Evolutionary conservation across 352 stramenopile genomes (phyloP).

Genomic region (Phytophthora colocasiae): DNA sequence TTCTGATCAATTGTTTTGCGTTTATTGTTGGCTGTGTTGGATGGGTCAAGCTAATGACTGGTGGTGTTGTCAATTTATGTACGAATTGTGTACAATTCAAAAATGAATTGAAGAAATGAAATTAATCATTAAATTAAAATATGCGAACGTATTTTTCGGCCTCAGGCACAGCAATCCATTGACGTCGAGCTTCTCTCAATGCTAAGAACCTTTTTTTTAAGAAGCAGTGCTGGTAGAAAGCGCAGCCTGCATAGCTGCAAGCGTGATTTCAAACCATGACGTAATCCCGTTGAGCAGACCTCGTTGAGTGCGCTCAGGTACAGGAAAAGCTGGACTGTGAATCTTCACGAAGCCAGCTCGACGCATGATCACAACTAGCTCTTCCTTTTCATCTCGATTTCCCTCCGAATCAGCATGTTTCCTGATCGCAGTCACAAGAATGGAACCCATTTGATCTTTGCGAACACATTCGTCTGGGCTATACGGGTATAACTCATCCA

Average conservation of each 20-base stretch:
- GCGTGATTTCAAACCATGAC: slow-evolving; percentile 20
- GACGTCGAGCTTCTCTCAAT: too few relatives aligned
- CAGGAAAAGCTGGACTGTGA: slow-evolving; percentile 7
- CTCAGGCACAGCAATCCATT: too few relatives aligned
- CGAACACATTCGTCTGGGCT: slow-evolving; percentile 20
- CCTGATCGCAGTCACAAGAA: slow-evolving; percentile 14
- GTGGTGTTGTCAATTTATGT: too few relatives aligned
- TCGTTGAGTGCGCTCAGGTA: slow-evolving; percentile 8
- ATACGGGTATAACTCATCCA: slow-evolving; percentile 29
- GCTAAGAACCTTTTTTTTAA: neutral
- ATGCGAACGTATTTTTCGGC: too few relatives aligned
- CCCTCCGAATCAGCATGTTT: neutral
- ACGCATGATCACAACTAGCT: slow-evolving; percentile 25
- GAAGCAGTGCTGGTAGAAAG: slow-evolving; percentile 2
- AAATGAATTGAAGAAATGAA: too few relatives aligned
- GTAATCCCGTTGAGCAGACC: slow-evolving; percentile 13
- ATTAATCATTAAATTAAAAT: too few relatives aligned
- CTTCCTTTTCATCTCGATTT: neutral
- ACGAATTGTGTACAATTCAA: too few relatives aligned
- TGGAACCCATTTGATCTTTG: slow-evolving; percentile 17
- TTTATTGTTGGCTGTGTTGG: too few relatives aligned
- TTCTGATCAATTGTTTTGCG: too few relatives aligned
- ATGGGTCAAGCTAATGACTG: too few relatives aligned
- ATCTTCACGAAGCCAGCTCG: slow-evolving; percentile 22
- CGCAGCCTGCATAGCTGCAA: slow-evolving; percentile 9